phyloP scores from a whole-genome alignment of 1,284 basidiomycete genomes.

The Fomitopsis schrenkii region DNA sequence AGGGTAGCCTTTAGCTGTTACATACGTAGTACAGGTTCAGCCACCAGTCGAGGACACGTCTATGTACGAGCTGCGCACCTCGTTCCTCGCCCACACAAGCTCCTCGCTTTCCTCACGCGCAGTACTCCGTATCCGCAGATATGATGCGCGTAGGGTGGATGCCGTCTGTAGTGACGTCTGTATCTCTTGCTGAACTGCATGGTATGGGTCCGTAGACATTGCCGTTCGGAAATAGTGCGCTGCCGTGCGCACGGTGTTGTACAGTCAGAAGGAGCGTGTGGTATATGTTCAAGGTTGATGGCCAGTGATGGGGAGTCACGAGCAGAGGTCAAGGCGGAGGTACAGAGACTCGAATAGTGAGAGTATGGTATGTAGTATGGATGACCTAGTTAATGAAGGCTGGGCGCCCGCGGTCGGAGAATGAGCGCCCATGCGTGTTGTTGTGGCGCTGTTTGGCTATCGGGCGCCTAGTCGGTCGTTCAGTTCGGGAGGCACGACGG shows the following conservation, averaged over 20 bases:
- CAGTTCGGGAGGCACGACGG: neutral
- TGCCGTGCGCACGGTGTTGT: neutral
- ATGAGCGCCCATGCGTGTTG: no score
- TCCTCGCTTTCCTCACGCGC: conserved; percentile 67
- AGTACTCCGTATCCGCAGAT: conserved; percentile 70
- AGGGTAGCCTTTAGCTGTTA: conserved; percentile 71
- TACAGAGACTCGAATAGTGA: no score
- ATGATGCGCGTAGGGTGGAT: conserved; percentile 68
- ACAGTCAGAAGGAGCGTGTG: neutral
- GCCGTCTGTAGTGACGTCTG: conserved; percentile 68
- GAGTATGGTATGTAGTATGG: no score
- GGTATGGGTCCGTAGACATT: conserved; percentile 80
- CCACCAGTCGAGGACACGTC: neutral
- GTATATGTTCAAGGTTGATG: neutral
- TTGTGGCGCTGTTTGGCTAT: no score
- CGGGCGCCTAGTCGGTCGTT: neutral
- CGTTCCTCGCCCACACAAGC: conserved; percentile 67
- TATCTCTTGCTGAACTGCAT: conserved; percentile 76
- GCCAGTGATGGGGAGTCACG: neutral
- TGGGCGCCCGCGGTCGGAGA: neutral
- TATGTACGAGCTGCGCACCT: conserved; percentile 39
- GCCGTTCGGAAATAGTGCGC: neutral
- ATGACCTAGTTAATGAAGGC: no score
- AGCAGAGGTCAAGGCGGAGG: neutral
- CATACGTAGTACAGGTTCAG: neutral